Percentiles rank a stretch among this genome's conserved stretches.
Conservation (phyloP, 2,329 filamentous ascomycete species). For the Pseudogymnoascus sp. region DNA sequence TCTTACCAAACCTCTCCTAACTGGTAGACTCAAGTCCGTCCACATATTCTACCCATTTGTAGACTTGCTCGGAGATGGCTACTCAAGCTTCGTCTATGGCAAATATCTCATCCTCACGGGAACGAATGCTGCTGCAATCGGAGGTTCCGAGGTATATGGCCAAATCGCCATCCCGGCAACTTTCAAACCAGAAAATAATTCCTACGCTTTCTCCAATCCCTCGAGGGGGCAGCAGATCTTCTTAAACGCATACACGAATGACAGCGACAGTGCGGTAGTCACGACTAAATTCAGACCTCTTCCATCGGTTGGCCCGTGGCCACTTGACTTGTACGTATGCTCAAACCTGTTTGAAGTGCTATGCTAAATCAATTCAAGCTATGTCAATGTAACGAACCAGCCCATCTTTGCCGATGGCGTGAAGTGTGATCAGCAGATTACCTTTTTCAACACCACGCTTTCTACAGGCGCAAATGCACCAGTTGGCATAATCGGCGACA, state of each 20-base stretch:
- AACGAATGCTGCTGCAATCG: conserved; percentile 34
- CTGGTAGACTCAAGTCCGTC: conserved; percentile 32
- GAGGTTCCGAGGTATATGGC: conserved; percentile 40
- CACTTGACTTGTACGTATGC: conserved; percentile 12
- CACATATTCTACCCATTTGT: conserved; percentile 49
- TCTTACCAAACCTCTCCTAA: conserved; percentile 21
- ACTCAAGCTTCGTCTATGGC: conserved; percentile 44
- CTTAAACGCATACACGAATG: conserved; percentile 30
- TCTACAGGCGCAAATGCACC: conserved; percentile 29
- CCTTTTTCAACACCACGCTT: conserved; percentile 39
- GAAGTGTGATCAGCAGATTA: conserved; percentile 37
- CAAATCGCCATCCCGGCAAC: conserved; percentile 19
- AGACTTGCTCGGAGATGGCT: conserved; percentile 42
- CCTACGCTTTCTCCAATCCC: neutral
- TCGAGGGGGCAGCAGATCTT: neutral
- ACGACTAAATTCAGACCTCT: conserved; percentile 20
- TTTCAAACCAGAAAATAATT: conserved; percentile 13
- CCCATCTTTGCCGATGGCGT: conserved; percentile 37
- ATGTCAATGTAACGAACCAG: conserved; percentile 46
- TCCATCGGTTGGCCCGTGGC: neutral
- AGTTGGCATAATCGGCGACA: conserved; percentile 28
- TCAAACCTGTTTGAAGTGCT: conserved; percentile 29
- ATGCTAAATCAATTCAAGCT: conserved; percentile 31
- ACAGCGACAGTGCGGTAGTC: neutral
- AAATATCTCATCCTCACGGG: conserved; percentile 39